phyloP scores from a whole-genome alignment of 768 basidiomycete genomes.

The Podaxis sp. region DNA sequence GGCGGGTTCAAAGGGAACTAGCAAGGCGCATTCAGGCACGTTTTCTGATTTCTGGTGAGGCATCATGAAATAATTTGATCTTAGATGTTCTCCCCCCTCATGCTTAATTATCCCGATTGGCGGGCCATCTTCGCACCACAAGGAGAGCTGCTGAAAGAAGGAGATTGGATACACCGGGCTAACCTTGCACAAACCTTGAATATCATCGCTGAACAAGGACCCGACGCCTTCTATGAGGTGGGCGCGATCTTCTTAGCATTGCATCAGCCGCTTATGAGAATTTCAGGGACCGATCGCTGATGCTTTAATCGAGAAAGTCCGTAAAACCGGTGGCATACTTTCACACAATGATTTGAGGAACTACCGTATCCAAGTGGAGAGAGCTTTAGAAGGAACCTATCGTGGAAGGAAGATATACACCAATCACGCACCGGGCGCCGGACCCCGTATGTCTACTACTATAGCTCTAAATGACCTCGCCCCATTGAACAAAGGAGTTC shows the following conservation, averaged over 20 bases:
- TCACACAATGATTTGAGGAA: slow-evolving; percentile 66
- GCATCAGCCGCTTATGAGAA: slow-evolving; percentile 12
- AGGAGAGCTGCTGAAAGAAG: slow-evolving; percentile 66
- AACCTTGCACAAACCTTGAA: slow-evolving; percentile 78
- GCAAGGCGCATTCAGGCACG: slow-evolving; percentile 51
- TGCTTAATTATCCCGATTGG: slow-evolving; percentile 74
- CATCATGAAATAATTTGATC: neutral
- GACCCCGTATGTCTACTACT: slow-evolving; percentile 46
- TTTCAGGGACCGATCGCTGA: slow-evolving; percentile 76
- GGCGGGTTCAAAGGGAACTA: slow-evolving; percentile 77
- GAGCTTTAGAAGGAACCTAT: slow-evolving; percentile 76
- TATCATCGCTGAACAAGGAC: slow-evolving; percentile 69
- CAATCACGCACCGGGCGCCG: slow-evolving; percentile 78
- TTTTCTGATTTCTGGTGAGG: neutral
- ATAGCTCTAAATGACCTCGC: neutral
- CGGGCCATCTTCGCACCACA: slow-evolving; percentile 75
- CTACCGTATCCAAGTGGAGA: slow-evolving; percentile 66
- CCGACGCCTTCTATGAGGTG: slow-evolving; percentile 81
- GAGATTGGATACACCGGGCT: slow-evolving; percentile 65
- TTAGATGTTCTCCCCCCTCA: slow-evolving; percentile 43
- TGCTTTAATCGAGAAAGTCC: slow-evolving; percentile 67
- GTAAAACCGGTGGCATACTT: slow-evolving; percentile 73
- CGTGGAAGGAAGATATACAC: slow-evolving; percentile 79
- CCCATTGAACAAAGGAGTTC: neutral
- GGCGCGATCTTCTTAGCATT: slow-evolving; percentile 12